Base-by-base conservation (phyloP, 441 rosid genomes). In the Erodium texanum region DNA sequence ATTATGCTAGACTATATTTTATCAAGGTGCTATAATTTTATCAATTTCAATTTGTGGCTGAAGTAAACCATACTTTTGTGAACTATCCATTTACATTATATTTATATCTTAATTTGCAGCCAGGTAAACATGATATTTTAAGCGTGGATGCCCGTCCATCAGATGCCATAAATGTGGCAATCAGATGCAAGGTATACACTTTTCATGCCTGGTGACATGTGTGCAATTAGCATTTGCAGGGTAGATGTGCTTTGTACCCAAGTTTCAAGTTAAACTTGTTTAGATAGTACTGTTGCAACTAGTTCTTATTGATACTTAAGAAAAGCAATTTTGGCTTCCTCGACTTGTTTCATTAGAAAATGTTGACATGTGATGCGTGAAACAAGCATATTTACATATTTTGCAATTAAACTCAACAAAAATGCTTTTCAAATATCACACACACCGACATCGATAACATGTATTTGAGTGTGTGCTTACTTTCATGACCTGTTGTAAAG, bases 151-250 rank as follows among this genome's bases (percentile, higher is more conserved):
- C 86, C 23, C 84, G 90, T 67, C 93, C 99, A n/a, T 90, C 99
- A 24, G 99, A 91, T 81, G 99, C 96, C 73, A 87, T 93, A 75
- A 88, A 88, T 66, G 73, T 93, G 67, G 99, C 97, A 67, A 79
- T 73, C 67, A 80, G 87, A 85, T 89, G 95, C 79, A 81, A 89
- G 96, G 99, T 90, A 75, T 56, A 58, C 27, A 22, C 48, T 61
- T 63, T 7, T 68, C 45, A 27, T 34, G 6, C 62, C 19, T 71
- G 65, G 36, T 69, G 16, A 24, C 23, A 4, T 54, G 59, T 32
- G 16, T 68, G 20, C 20, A 16, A 7, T 16, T 54, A 54, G 61
- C 61, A 16, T 19, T 16, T 7, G 3, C 22, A 2, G 23, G 61
- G 22, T 54, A 54, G 61, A 54, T 54, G 61, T 54, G 61, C 61